Evolutionary conservation across 352 stramenopile species (phyloP), one percentile per base, ranked within the genome.

Genomic region (Plasmopara halstedii): DNA sequence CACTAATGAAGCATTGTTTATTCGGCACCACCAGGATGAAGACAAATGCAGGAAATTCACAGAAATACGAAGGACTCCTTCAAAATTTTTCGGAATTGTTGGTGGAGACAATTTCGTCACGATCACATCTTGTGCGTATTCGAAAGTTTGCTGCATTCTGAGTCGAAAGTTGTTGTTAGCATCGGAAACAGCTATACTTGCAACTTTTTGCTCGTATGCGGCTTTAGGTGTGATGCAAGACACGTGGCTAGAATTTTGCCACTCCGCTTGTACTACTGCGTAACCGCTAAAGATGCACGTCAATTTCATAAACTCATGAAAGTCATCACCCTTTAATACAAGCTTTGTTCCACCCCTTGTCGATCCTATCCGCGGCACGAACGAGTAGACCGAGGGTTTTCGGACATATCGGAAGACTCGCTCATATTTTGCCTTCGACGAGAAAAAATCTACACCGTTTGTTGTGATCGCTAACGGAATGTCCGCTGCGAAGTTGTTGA

Each of bases 381-480:
- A 76, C 0, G 43, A 49, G 3, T 53, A 56, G 0, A 70, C 42
- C 21, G 33, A 55, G 3, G 63, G 62, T 4, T 38, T 38, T 18
- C 20, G 20, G 2, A 70, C 13, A 39, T 70, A 68, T 0, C 20
- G 47, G 26, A 75, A 73, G 4, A 26, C 33, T 20, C 34, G 19
- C 18, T 62, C 46, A 1, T 35, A 22, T 21, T 19, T 22, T 14
- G 22, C 37, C 5, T 11, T 7, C 1, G 61, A 21, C 8, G 42
- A 22, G 31, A 79, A 70, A 34, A 62, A 79, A 20, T 74, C 67
- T 19, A 70, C n/a, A n/a, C 50, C 55, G 27, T 82, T 82, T 8
- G 42, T 59, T 22, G 61, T 74, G 14, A 78, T 55, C 17, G 40
- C 29, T 23, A 82, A 4, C 14, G 43, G 26, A 8, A 61, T 10